phyloP scores from a whole-genome alignment of 805 yeast genomes.

The Geotrichum ghanense region DNA sequence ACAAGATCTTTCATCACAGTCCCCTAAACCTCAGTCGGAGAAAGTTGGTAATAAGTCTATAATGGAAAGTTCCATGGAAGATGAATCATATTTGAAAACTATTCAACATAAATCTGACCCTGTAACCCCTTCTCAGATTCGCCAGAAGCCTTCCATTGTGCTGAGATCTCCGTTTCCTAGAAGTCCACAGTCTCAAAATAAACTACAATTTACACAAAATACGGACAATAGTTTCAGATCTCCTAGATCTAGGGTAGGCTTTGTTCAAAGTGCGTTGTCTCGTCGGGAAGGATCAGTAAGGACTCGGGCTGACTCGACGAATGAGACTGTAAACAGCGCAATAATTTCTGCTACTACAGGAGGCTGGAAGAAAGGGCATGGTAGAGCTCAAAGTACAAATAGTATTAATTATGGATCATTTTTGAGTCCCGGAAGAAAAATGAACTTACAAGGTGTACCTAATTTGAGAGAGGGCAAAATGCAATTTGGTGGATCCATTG shows the following conservation, averaged over 20 bases:
- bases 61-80: too few species aligned
- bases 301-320: neutral
- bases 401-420: neutral
- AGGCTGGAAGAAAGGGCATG: neutral
- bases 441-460: neutral
- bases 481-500: neutral
- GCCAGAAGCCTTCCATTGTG: neutral
- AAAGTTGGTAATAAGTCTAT: too few species aligned
- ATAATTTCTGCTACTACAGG: neutral
- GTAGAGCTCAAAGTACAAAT: neutral
- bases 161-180: neutral
- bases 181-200: neutral
- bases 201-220: neutral
- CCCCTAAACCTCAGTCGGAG: too few species aligned
- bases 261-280: slow-evolving; percentile 19
- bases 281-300: slow-evolving; percentile 14
- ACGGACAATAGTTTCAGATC: slow-evolving; percentile 8
- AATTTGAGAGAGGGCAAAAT: neutral
- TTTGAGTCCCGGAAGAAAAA: neutral
- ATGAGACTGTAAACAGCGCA: neutral
- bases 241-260: slow-evolving; percentile 15
- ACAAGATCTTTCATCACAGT: too few species aligned
- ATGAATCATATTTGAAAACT: too few species aligned
- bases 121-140: neutral
- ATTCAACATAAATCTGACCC: too few species aligned